phyloP scores from a whole-genome alignment of 1,284 basidiomycete species.

The Ustilago sp. region DNA sequence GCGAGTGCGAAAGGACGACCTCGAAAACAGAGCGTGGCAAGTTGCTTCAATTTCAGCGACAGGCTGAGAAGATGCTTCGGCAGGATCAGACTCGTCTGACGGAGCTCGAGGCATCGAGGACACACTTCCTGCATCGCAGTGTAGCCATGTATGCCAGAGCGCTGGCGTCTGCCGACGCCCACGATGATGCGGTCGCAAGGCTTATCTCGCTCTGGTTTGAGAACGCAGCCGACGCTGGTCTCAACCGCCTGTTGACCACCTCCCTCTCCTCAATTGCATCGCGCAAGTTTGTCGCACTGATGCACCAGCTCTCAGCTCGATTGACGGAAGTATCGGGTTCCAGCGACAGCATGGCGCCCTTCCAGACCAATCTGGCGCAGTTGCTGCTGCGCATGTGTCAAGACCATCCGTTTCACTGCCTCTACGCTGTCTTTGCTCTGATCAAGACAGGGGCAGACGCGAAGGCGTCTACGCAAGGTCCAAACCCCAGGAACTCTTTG shows the following conservation, averaged over 20 bases:
- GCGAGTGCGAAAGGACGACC: constrained; percentile 69
- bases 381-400: constrained; percentile 81
- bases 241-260: constrained; percentile 74
- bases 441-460: constrained; percentile 52
- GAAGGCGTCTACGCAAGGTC: constrained; percentile 21
- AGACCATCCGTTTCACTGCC: constrained; percentile 93
- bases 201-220: constrained; percentile 92
- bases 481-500: constrained; percentile 20
- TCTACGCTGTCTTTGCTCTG: constrained; percentile 86
- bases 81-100: constrained; percentile 49
- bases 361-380: constrained; percentile 77
- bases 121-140: constrained; percentile 79
- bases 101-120: constrained; percentile 37
- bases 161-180: constrained; percentile 77
- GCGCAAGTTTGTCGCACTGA: constrained; percentile 87
- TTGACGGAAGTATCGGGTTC: constrained; percentile 70
- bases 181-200: constrained; percentile 81
- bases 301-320: constrained; percentile 91
- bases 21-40: constrained; percentile 28
- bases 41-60: constrained; percentile 39
- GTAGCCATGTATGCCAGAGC: constrained; percentile 85
- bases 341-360: constrained; percentile 70
- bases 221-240: constrained; percentile 76
- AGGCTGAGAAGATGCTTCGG: constrained; percentile 48
- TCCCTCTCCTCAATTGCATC: constrained; percentile 80